These are phyloP conservation scores for Xylona heveae DNA, from an alignment of 495 filamentous ascomycete genomes.

Conservation along the genomic window DNA sequence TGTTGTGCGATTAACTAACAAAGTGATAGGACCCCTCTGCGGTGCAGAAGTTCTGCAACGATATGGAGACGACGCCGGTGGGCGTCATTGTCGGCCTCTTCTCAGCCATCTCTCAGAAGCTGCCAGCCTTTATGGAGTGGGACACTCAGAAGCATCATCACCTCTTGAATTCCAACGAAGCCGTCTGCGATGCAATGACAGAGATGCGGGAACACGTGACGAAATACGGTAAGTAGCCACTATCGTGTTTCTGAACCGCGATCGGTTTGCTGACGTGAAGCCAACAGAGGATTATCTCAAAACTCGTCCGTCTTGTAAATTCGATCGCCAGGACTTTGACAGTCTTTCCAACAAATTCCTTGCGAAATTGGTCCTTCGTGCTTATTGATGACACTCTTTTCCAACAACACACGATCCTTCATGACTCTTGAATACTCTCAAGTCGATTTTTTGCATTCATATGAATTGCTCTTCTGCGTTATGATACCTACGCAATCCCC, in stretches of 20 bases:
- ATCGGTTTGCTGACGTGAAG: not conserved
- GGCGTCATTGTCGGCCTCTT: constrained; percentile 88
- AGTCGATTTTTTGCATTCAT: too few relatives aligned
- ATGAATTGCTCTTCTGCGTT: too few relatives aligned
- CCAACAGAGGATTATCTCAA: constrained; percentile 29
- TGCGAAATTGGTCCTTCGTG: constrained; percentile 80
- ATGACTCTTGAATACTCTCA: too few relatives aligned
- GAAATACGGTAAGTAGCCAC: constrained; percentile 52
- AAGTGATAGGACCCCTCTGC: constrained; percentile 37
- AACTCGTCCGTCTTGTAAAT: constrained; percentile 38
- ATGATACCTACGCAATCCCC: not conserved
- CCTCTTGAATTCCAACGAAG: constrained; percentile 63
- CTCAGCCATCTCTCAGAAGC: constrained; percentile 86
- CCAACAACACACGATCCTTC: not conserved
- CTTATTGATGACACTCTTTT: constrained; percentile 42
- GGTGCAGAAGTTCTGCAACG: constrained; percentile 77
- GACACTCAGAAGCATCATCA: constrained; percentile 75
- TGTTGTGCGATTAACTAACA: not conserved
- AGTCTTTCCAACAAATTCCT: constrained; percentile 87
- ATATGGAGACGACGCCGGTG: constrained; percentile 87
- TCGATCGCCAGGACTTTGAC: constrained; percentile 79
- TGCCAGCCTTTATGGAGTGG: constrained; percentile 79
- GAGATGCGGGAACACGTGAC: constrained; percentile 76
- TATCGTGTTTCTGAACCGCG: not conserved
- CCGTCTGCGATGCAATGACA: constrained; percentile 83